Conservation (phyloP, 345 rosid species). For the Gossypium australe region DNA sequence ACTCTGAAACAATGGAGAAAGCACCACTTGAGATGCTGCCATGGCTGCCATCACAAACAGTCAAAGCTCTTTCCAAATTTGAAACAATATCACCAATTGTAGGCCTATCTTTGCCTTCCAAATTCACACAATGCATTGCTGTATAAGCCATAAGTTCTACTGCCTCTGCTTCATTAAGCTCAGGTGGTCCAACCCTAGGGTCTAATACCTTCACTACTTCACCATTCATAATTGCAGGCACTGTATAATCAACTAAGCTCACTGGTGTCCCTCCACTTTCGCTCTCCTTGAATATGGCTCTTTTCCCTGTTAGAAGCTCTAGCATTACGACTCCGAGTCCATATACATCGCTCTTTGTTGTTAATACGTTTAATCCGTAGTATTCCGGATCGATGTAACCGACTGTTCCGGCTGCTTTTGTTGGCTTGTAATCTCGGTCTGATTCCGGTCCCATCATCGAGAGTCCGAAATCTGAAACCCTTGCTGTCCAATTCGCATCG, state of each 20-base stretch:
- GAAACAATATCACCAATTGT: conserved; percentile 54
- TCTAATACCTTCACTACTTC: conserved; percentile 55
- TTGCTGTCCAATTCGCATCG: conserved; percentile 64
- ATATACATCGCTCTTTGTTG: conserved; percentile 84
- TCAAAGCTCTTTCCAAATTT: conserved; percentile 68
- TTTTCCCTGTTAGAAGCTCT: conserved; percentile 72
- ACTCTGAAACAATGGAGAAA: conserved; percentile 50
- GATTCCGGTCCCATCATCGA: conserved; percentile 62
- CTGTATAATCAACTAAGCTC: conserved; percentile 64
- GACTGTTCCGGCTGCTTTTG: conserved; percentile 79
- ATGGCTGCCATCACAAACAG: conserved; percentile 62
- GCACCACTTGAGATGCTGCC: conserved; percentile 72
- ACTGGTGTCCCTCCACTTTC: conserved; percentile 40
- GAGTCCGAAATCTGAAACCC: conserved; percentile 87
- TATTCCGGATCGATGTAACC: conserved; percentile 94
- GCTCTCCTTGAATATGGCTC: conserved; percentile 52
- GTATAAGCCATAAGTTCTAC: conserved; percentile 74
- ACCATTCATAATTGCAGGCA: conserved; percentile 43
- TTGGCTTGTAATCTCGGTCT: conserved; percentile 39
- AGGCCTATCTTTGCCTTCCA: conserved; percentile 70
- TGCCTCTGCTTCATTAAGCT: conserved; percentile 60
- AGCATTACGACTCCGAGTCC: conserved; percentile 83
- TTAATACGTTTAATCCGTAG: conserved; percentile 65
- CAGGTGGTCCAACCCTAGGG: conserved; percentile 51
- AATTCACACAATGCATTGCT: conserved; percentile 71